phyloP scores from a whole-genome alignment of 371 early-diverging fungal species.

The Mucor indicus region DNA sequence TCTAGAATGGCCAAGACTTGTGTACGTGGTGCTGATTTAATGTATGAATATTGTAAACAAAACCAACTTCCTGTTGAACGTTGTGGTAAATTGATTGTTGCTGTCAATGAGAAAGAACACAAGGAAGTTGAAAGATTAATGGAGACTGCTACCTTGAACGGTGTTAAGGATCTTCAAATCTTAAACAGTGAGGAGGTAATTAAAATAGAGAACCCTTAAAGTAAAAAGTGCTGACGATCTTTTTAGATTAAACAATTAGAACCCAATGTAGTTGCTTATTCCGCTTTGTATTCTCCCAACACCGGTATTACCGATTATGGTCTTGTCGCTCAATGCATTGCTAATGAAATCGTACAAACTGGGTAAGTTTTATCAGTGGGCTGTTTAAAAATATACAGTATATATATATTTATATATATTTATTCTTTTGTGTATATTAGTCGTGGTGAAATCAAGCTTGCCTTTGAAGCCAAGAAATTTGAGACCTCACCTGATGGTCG shows the following conservation, averaged over 20 bases:
- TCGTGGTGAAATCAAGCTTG: conserved; percentile 45
- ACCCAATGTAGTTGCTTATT: conserved; percentile 44
- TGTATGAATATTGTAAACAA: conserved; percentile 49
- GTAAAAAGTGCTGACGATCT: not conserved
- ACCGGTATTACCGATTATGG: conserved; percentile 45
- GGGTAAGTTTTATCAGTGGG: conserved; percentile 21
- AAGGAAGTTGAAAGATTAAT: conserved; percentile 38
- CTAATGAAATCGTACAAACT: conserved; percentile 36
- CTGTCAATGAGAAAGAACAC: conserved; percentile 36
- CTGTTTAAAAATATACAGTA: not conserved
- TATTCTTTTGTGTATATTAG: conserved; percentile 15
- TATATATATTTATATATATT: not conserved
- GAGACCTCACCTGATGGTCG: conserved; percentile 25
- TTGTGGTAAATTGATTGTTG: conserved; percentile 49
- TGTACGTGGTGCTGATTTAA: conserved; percentile 43
- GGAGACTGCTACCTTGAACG: conserved; percentile 40
- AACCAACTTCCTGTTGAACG: conserved; percentile 40
- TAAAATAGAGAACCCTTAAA: not conserved
- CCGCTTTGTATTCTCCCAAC: conserved; percentile 45
- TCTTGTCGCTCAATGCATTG: conserved; percentile 37
- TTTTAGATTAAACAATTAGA: conserved; percentile 37
- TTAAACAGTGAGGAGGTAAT: conserved; percentile 33
- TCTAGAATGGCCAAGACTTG: conserved; percentile 47
- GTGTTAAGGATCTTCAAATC: conserved; percentile 43
- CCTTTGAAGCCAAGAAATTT: conserved; percentile 39